phyloP scores from a whole-genome alignment of 805 yeast species.

The Suhomyces prunicola region DNA sequence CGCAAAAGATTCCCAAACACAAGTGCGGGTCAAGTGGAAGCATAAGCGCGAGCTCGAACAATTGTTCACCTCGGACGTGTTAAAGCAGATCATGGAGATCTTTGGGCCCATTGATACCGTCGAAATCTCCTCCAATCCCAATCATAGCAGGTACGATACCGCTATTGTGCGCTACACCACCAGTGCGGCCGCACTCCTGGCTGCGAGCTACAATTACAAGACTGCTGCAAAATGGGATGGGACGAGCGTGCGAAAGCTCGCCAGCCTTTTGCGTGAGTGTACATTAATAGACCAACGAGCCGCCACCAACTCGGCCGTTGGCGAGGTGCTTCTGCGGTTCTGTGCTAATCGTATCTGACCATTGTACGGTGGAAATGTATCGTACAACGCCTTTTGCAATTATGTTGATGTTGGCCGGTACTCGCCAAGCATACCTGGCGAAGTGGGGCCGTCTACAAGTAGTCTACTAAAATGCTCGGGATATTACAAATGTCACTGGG shows the following conservation, averaged over 20 bases:
- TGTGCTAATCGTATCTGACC: slow-evolving; percentile 6
- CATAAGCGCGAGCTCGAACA: slow-evolving; percentile 33
- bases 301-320: not conserved
- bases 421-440: not conserved
- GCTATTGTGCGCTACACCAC: slow-evolving; percentile 35
- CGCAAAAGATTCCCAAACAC: not conserved
- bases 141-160: slow-evolving; percentile 29
- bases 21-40: slow-evolving; percentile 45
- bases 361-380: not conserved
- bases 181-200: slow-evolving; percentile 27
- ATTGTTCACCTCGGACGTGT: slow-evolving; percentile 27
- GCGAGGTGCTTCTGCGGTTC: not conserved
- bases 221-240: slow-evolving; percentile 46
- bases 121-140: slow-evolving; percentile 3
- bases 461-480: not conserved
- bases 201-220: slow-evolving; percentile 41
- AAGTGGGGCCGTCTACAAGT: not conserved
- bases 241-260: slow-evolving; percentile 40
- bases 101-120: slow-evolving; percentile 39
- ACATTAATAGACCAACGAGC: not conserved
- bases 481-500: not conserved
- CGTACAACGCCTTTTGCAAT: not conserved
- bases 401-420: not conserved
- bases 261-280: slow-evolving; percentile 45
- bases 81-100: slow-evolving; percentile 40